These are phyloP conservation scores for Aspergillus eucalypticola DNA, from an alignment of 2,329 filamentous ascomycete genomes.

Conservation along the genomic window DNA sequence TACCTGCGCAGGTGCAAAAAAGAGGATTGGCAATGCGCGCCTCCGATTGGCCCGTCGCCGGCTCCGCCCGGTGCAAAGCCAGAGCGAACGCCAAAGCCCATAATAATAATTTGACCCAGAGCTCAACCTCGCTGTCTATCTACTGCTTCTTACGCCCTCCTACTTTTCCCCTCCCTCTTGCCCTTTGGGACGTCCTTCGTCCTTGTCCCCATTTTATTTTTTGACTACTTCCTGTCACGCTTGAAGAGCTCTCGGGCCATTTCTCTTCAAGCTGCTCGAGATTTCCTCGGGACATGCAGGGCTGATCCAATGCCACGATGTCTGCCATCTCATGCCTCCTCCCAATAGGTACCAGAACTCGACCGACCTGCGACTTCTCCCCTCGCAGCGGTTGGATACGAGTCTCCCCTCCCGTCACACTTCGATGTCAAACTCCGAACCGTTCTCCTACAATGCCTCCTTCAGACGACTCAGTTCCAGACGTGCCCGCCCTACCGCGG, in stretches of 20 bases:
- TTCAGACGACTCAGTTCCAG: slow-evolving; percentile 31
- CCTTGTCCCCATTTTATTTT: slow-evolving; percentile 1
- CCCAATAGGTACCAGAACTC: slow-evolving; percentile 57
- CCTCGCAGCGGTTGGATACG: slow-evolving; percentile 44
- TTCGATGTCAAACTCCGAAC: slow-evolving; percentile 34
- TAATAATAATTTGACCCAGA: slow-evolving; percentile 21
- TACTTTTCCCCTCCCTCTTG: slow-evolving; percentile 1
- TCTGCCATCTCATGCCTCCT: slow-evolving; percentile 64
- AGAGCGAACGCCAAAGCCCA: slow-evolving; percentile 13
- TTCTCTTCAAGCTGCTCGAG: slow-evolving; percentile 22
- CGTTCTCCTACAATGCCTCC: slow-evolving; percentile 26
- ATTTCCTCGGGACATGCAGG: slow-evolving; percentile 33
- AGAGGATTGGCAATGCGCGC: slow-evolving; percentile 35
- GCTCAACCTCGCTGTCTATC: slow-evolving; percentile 4
- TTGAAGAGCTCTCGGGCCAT: slow-evolving; percentile 17
- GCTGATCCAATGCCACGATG: slow-evolving; percentile 56
- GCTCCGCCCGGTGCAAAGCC: slow-evolving; percentile 31
- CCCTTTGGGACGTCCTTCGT: background rate
- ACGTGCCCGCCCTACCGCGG: slow-evolving; percentile 31
- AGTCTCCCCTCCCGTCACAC: slow-evolving; percentile 22
- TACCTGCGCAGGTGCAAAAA: slow-evolving; percentile 30
- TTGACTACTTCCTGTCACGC: background rate
- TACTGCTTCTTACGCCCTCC: background rate
- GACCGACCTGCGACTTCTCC: slow-evolving; percentile 50
- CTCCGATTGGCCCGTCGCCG: slow-evolving; percentile 40